Evolutionary conservation across 2,329 filamentous ascomycete genomes (phyloP).

Genomic region (Colletotrichum tamarilloi): DNA sequence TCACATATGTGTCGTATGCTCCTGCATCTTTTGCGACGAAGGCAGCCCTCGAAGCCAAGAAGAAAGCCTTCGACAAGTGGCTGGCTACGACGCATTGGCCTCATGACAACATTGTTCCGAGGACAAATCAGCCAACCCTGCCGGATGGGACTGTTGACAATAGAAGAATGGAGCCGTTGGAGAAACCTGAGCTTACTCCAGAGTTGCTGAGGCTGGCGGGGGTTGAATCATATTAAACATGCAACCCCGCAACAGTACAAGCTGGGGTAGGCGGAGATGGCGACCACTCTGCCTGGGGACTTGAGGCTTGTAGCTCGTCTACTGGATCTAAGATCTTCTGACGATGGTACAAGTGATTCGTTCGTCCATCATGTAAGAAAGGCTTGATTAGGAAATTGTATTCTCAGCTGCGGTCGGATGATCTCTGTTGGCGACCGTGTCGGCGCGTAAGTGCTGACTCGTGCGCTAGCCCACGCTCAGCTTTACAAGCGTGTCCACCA

Average conservation of each 20-base stretch:
- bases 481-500: background rate
- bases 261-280: background rate
- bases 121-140: slow-evolving; percentile 36
- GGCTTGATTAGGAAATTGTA: no score
- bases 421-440: no score
- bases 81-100: slow-evolving; percentile 46
- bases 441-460: no score
- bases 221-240: background rate
- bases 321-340: background rate
- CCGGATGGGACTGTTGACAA: slow-evolving; percentile 37
- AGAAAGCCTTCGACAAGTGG: slow-evolving; percentile 39
- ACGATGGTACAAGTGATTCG: no score
- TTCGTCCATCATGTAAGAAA: no score
- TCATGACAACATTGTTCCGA: slow-evolving; percentile 49
- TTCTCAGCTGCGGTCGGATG: no score
- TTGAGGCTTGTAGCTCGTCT: background rate
- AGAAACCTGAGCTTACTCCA: slow-evolving; percentile 10
- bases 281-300: background rate
- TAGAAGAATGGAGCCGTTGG: slow-evolving; percentile 4
- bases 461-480: no score
- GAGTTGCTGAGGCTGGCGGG: slow-evolving; percentile 10
- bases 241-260: background rate
- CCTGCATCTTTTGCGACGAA: slow-evolving; percentile 46
- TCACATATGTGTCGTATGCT: slow-evolving; percentile 50
- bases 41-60: slow-evolving; percentile 38